These are phyloP conservation scores for Luvunga scandens DNA, from an alignment of 345 rosid species.

Conservation along the genomic window DNA sequence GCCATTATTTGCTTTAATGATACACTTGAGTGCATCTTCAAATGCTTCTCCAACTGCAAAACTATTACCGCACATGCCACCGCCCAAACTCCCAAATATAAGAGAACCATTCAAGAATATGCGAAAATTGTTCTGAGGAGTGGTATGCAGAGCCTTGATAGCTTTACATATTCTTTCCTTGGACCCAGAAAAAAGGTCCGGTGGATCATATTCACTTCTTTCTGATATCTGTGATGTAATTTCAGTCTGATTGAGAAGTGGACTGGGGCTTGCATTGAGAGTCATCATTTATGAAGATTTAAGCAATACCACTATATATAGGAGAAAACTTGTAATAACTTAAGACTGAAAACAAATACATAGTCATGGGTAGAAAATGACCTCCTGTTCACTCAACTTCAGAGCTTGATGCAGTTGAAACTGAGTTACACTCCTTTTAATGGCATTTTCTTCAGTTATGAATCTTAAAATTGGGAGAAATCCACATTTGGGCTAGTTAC, in stretches of 20 bases:
- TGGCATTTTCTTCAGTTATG: too few species aligned
- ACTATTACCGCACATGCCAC: conserved; percentile 47
- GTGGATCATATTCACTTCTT: conserved; percentile 71
- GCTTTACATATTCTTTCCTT: conserved; percentile 67
- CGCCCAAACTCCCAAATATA: conserved; percentile 71
- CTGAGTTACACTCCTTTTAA: too few species aligned
- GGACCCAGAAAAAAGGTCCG: conserved; percentile 88
- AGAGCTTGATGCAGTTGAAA: too few species aligned
- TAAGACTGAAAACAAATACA: not conserved
- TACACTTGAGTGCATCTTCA: conserved; percentile 53
- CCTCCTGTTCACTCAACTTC: too few species aligned
- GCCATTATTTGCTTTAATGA: conserved; percentile 57
- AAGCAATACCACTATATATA: not conserved
- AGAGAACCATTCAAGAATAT: conserved; percentile 84
- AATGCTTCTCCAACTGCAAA: conserved; percentile 39
- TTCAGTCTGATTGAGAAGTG: conserved; percentile 13
- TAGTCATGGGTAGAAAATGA: conserved; percentile 17
- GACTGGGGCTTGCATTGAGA: not conserved
- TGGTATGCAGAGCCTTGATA: conserved; percentile 53
- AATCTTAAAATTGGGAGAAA: too few species aligned
- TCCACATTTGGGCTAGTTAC: too few species aligned
- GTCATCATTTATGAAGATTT: not conserved
- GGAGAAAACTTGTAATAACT: not conserved
- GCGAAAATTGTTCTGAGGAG: conserved; percentile 86
- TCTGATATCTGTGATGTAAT: conserved; percentile 54